Evolutionary conservation across 257 asterid species (phyloP).

Genomic region (Ballota nigra): DNA sequence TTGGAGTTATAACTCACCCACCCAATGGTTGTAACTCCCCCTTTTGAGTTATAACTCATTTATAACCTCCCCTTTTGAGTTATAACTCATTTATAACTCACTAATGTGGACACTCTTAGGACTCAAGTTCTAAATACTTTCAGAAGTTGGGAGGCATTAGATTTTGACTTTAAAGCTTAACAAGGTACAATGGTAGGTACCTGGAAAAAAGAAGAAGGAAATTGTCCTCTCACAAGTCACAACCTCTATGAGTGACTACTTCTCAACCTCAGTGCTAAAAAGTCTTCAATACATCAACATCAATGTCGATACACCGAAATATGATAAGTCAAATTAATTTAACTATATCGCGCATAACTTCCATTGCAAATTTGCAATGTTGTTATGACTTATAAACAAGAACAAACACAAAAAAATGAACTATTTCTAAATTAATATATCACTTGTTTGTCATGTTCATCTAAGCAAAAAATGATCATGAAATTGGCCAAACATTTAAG

Average conservation of each 20-base stretch:
- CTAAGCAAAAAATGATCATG: neutral
- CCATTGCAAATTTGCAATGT: neutral
- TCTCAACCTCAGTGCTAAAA: too few species aligned
- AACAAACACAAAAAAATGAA: neutral
- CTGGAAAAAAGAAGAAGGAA: too few species aligned
- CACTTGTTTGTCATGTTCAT: neutral
- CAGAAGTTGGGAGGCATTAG: neutral
- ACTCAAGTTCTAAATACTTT: slow-evolving; percentile 1
- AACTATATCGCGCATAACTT: neutral
- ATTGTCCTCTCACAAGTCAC: too few species aligned
- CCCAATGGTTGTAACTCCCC: too few species aligned
- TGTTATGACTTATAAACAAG: neutral
- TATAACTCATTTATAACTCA: too few species aligned
- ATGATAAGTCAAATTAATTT: neutral
- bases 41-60: too few species aligned
- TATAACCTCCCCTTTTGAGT: too few species aligned
- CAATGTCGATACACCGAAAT: neutral
- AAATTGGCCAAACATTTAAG: neutral
- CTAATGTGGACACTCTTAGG: too few species aligned
- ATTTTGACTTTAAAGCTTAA: neutral
- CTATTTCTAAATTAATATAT: neutral
- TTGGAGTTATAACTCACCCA: too few species aligned
- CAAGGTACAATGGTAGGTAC: neutral
- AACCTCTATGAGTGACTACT: too few species aligned
- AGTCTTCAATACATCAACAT: neutral